phyloP scores from a whole-genome alignment of 2,329 filamentous ascomycete genomes.

The Diaporthe sp. region DNA sequence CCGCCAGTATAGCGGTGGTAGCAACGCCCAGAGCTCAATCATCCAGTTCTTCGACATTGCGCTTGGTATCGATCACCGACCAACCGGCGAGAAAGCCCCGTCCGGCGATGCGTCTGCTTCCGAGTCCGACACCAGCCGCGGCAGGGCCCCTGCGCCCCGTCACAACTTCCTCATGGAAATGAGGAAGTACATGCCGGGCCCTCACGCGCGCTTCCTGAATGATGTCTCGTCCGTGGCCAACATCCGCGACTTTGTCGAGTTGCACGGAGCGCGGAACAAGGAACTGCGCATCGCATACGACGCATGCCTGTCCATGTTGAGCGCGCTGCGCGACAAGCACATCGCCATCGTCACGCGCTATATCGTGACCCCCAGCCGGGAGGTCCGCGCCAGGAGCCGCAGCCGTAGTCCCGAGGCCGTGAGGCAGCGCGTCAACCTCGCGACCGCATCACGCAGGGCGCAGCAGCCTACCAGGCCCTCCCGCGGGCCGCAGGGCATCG shows the following conservation, averaged over 20 bases:
- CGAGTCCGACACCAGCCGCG: constrained; percentile 59
- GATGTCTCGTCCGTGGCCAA: constrained; percentile 86
- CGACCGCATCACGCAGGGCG: constrained; percentile 66
- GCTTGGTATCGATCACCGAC: constrained; percentile 89
- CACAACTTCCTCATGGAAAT: constrained; percentile 98
- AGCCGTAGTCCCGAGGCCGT: constrained; percentile 70
- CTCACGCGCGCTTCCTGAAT: constrained; percentile 89
- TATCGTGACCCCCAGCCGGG: constrained; percentile 89
- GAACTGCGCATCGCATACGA: constrained; percentile 87
- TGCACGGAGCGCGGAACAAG: constrained; percentile 67
- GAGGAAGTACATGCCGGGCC: constrained; percentile 96
- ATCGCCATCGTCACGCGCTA: constrained; percentile 97
- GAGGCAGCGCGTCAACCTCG: constrained; percentile 71
- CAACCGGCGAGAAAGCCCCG: constrained; percentile 80
- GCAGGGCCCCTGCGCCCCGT: constrained; percentile 64
- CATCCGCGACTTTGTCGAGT: constrained; percentile 85
- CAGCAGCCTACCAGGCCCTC: constrained; percentile 33
- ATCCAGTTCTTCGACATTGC: constrained; percentile 98
- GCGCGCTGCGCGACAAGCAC: constrained; percentile 87
- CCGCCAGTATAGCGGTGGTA: constrained; percentile 91
- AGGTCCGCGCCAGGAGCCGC: constrained; percentile 75
- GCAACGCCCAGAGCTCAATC: constrained; percentile 95
- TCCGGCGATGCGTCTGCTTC: constrained; percentile 54
- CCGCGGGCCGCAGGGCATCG: constrained; percentile 45
- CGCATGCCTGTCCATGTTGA: constrained; percentile 82